Evolutionary conservation across 345 rosid species (phyloP).

Genomic region (Trapa bicornis): DNA sequence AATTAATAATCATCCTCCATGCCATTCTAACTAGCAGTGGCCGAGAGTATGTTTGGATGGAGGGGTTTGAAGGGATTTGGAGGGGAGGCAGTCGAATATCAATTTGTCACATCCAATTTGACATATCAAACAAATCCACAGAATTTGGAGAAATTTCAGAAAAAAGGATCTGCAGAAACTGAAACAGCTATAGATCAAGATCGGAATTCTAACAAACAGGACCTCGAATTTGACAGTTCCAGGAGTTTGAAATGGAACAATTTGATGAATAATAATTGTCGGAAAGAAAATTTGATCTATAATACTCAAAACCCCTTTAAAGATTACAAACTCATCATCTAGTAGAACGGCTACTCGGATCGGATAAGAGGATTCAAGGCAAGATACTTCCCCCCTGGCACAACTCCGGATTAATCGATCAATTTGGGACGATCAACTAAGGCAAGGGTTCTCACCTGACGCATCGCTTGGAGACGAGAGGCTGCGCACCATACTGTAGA

Average conservation of each 20-base stretch:
- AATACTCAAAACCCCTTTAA: background rate
- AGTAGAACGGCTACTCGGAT: background rate
- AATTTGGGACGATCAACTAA: background rate
- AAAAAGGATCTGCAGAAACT: background rate
- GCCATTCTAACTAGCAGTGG: too few species aligned
- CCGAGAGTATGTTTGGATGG: too few species aligned
- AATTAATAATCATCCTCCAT: background rate
- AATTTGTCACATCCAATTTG: background rate
- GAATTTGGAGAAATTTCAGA: background rate
- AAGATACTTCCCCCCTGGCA: background rate
- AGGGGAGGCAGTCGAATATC: background rate
- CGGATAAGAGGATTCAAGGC: background rate
- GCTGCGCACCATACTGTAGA: slow-evolving; percentile 90
- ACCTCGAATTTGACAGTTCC: background rate
- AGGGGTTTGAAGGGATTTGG: too few species aligned
- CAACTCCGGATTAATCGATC: background rate
- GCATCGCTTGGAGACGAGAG: slow-evolving; percentile 86
- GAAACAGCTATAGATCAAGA: background rate
- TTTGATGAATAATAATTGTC: background rate
- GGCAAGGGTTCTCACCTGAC: slow-evolving; percentile 29
- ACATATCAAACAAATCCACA: background rate
- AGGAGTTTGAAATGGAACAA: background rate
- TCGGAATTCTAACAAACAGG: background rate
- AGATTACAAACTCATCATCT: background rate
- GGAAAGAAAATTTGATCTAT: background rate